Evolutionary conservation across 2,329 filamentous ascomycete genomes (phyloP), one percentile per base, ranked within the genome.

Genomic region (Aspergillus ustus): DNA sequence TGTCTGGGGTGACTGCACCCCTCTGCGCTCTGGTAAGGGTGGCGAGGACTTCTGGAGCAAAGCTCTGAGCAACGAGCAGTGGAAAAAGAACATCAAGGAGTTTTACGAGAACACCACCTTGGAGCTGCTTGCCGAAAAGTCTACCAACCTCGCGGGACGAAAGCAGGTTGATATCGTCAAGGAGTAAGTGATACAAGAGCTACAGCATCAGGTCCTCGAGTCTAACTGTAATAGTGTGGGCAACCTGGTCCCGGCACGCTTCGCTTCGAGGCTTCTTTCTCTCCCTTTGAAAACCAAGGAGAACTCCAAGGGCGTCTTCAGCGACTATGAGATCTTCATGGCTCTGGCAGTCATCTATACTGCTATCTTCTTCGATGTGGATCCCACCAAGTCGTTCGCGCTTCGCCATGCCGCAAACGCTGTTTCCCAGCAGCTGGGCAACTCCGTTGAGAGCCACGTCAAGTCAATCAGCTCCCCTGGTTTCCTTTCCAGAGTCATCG

Each of bases 161-260:
- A 84, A 85, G 56, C 88, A 91, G 71, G 84, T 92, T 45, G 91
- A 95, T 67, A 82, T 93, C 82, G 84, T 85, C 37, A 80, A 84
- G 60, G 85, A 87, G 72, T 78, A 75, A 72, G 77, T 70, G 34
- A 20, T 4, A 7, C n/a, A 49, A 28, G 19, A 6, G 20, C 44
- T 8, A 52, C 22, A 20, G n/a, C 13, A 20, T 29, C 11, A n/a
- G 28, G 5, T 40, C 67, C 59, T 60, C 68, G 34, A 46, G 52
- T 48, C 61, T 63, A 44, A 63, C 45, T 20, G 20, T n/a, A 17
- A n/a, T 63, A 73, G 70, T 67, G 75, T 86, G 48, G 82, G 83
- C 25, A 86, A 86, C 65, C 69, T 85, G 4, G 82, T 82, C 3
- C 82, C 83, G 53, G 80, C 84, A n/a, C 81, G 84, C 65, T 86